Conservation (phyloP, 2,329 filamentous ascomycete genomes). For the Ophiostoma populinum region DNA sequence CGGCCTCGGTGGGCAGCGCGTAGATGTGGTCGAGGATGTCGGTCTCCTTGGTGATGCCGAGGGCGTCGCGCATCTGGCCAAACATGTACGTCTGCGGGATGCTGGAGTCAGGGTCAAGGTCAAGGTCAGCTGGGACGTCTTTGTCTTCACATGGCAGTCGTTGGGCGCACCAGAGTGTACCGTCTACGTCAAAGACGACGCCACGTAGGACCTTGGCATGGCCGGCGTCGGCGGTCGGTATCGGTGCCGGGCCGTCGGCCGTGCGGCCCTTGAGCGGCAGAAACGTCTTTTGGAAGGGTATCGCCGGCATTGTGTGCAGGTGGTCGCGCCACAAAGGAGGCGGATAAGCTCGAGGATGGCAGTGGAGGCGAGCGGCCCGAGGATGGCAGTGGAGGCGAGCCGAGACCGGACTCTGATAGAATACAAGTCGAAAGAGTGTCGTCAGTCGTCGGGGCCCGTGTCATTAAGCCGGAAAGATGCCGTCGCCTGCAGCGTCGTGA, state of each 20-base stretch:
- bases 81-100: constrained; percentile 96
- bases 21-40: constrained; percentile 90
- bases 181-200: constrained; percentile 83
- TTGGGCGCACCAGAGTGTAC: constrained; percentile 58
- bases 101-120: constrained; percentile 24
- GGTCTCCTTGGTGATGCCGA: constrained; percentile 51
- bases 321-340: too few species aligned
- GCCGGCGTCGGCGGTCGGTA: not conserved
- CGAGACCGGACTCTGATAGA: too few species aligned
- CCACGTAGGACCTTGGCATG: constrained; percentile 28
- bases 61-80: constrained; percentile 57
- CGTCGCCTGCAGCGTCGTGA: too few species aligned
- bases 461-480: too few species aligned
- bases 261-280: constrained; percentile 31
- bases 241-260: constrained; percentile 12
- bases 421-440: too few species aligned
- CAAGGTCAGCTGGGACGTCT: too few species aligned
- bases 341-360: too few species aligned
- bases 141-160: too few species aligned
- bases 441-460: too few species aligned
- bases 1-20: constrained; percentile 41
- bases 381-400: too few species aligned
- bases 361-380: too few species aligned
- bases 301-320: constrained; percentile 3
- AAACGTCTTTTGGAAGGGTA: constrained; percentile 28